Percentiles rank a stretch among this genome's conserved stretches.
These are phyloP conservation scores for Pestalotiopsis fici DNA, from an alignment of 2,329 filamentous ascomycete genomes.

Conservation along the genomic window DNA sequence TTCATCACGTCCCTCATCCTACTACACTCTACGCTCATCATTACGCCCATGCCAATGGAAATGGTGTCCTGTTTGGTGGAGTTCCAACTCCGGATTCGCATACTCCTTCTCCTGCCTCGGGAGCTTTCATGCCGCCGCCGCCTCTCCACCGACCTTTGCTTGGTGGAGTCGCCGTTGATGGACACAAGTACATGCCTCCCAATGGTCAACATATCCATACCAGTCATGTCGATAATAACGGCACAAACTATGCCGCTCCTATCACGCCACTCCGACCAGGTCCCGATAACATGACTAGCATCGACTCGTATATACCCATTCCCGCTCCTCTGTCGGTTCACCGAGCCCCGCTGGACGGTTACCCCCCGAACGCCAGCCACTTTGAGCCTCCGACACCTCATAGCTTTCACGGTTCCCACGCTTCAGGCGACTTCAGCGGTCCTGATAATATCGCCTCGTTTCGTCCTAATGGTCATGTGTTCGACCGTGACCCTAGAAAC, in stretches of 20 bases:
- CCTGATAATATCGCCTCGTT: slow-evolving; percentile 39
- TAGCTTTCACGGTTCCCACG: slow-evolving; percentile 64
- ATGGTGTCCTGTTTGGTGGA: slow-evolving; percentile 53
- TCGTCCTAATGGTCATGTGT: slow-evolving; percentile 35
- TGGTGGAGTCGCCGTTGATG: slow-evolving; percentile 24
- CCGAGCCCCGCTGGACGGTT: slow-evolving; percentile 32
- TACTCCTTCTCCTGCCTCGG: slow-evolving; percentile 57
- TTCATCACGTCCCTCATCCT: slow-evolving; percentile 14
- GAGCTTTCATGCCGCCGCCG: slow-evolving; percentile 49
- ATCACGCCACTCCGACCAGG: slow-evolving; percentile 27
- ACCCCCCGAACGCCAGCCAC: slow-evolving; percentile 30
- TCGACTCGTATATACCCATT: slow-evolving; percentile 25
- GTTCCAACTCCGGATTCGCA: slow-evolving; percentile 51
- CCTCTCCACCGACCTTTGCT: slow-evolving; percentile 13
- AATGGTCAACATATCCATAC: slow-evolving; percentile 24
- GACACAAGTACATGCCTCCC: slow-evolving; percentile 8
- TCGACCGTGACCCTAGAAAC: slow-evolving; percentile 3
- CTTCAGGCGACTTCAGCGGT: slow-evolving; percentile 47
- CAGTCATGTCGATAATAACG: slow-evolving; percentile 25
- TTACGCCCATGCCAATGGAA: slow-evolving; percentile 43
- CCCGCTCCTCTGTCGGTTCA: slow-evolving; percentile 20
- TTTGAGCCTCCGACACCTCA: slow-evolving; percentile 59
- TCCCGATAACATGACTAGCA: slow-evolving; percentile 22
- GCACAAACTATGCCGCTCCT: slow-evolving; percentile 23
- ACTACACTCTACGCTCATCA: slow-evolving; percentile 24